Evolutionary conservation across 2,329 filamentous ascomycete genomes (phyloP), one percentile per base, ranked within the genome.

Genomic region (Talaromyces amestolkiae): DNA sequence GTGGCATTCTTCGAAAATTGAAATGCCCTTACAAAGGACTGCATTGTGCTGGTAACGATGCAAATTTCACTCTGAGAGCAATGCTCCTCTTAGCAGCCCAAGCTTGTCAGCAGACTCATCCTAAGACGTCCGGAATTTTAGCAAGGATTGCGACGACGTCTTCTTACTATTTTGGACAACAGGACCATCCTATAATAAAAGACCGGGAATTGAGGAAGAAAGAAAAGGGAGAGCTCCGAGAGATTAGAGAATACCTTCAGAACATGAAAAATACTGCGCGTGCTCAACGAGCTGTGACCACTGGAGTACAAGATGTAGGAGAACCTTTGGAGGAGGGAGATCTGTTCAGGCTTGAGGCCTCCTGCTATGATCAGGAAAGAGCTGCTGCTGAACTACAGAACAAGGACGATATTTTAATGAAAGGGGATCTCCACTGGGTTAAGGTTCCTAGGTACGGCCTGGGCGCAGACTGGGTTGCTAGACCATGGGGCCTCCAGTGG

Each of bases 31-130:
- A n/a, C 31, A 11, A 1, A 4, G 47, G 6, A 4, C 24, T 53
- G 22, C 47, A 53, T 53, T 53, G 47, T 53, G 47, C 47, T 53
- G 47, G 47, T 31, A 53, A 53, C 10, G 47, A 53, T 31, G 47
- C 47, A 7, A 53, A 53, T 3, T 53, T 33, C 27, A 53, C 15
- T n/a, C 7, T 53, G 24, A 53, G 47, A 3, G 47, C 47, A 17
- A 8, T 53, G 47, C 22, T 53, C 15, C 47, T 53, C 24, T 31
- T 53, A 24, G 47, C 47, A 53, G 27, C 24, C n/a, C 24, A 13
- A 53, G 47, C 24, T n/a, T 53, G 47, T 15, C 35, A 37, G 13
- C 9, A 37, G 35, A 37, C 9, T 37, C 35, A 37, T 37, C 35
- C 9, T 10, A 7, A 37, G 35, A 37, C 35, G 13, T 37, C 35